phyloP scores from a whole-genome alignment of 2,329 filamentous ascomycete genomes.

The Grosmannia clavigera region DNA sequence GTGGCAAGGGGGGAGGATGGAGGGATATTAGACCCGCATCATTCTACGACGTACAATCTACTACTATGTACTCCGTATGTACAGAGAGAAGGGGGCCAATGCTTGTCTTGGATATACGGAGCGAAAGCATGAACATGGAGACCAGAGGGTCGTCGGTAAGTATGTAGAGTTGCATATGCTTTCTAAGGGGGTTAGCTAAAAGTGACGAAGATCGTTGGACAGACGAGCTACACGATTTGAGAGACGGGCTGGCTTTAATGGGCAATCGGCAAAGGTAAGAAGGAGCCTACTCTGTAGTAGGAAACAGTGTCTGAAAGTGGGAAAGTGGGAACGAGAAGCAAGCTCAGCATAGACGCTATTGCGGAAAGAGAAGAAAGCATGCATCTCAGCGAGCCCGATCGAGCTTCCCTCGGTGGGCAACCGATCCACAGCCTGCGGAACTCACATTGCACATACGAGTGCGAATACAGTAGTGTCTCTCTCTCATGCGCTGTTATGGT shows the following conservation, averaged over 20 bases:
- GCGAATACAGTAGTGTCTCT: not conserved
- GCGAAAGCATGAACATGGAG: not conserved
- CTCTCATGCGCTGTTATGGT: no score
- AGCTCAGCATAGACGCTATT: not conserved
- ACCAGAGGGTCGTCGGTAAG: not conserved
- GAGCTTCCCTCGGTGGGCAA: not conserved
- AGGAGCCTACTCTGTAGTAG: not conserved
- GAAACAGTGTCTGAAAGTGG: not conserved
- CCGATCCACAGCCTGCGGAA: not conserved
- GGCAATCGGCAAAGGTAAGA: not conserved
- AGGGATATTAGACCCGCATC: not conserved
- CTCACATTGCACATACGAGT: not conserved
- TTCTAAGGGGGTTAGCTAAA: not conserved
- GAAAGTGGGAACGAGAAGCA: not conserved
- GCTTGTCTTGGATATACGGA: not conserved
- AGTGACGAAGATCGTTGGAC: not conserved
- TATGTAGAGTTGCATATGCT: not conserved
- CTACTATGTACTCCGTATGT: not conserved
- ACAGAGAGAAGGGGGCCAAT: not conserved
- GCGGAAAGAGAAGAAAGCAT: not conserved
- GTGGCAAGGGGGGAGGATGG: not conserved
- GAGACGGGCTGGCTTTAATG: not conserved
- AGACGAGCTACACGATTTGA: not conserved
- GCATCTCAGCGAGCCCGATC: not conserved
- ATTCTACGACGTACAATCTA: not conserved